Percentiles rank a stretch among this genome's conserved stretches.
Evolutionary conservation across 2,329 filamentous ascomycete genomes (phyloP).

Genomic region (Penicillium aurantiogriseum): DNA sequence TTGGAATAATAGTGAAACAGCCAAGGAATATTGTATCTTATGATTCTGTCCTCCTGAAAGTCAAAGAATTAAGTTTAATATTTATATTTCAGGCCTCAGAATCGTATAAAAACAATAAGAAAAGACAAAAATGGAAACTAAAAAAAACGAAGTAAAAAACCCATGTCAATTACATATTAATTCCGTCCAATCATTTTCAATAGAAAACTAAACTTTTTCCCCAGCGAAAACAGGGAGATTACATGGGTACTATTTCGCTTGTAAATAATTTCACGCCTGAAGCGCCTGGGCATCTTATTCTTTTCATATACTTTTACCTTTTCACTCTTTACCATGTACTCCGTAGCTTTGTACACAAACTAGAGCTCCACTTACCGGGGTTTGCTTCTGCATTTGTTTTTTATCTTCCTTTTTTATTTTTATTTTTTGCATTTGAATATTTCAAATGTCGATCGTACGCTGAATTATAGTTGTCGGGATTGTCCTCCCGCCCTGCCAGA

Average conservation of each 20-base stretch:
- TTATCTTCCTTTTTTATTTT: neutral
- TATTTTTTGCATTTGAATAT: slow-evolving; percentile 8
- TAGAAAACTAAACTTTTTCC: neutral
- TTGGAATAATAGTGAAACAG: neutral
- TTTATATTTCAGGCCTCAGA: neutral
- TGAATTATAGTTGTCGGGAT: slow-evolving; percentile 30
- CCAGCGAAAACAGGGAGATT: neutral
- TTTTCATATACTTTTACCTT: neutral
- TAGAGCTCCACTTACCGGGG: slow-evolving; percentile 18
- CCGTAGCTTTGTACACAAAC: slow-evolving; percentile 20
- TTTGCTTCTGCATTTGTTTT: slow-evolving; percentile 6
- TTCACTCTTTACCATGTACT: slow-evolving; percentile 2
- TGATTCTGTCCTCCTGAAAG: neutral
- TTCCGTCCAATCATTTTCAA: neutral
- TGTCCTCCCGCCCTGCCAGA: slow-evolving; percentile 33
- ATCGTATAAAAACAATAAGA: neutral
- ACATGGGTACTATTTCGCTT: neutral
- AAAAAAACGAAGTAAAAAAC: neutral
- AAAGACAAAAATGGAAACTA: neutral
- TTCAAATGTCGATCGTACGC: slow-evolving; percentile 21
- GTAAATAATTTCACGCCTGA: slow-evolving; percentile 3
- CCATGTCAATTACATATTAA: neutral
- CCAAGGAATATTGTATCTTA: neutral
- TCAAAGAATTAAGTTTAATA: neutral
- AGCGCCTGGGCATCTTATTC: neutral